Base-by-base conservation (phyloP, 1,284 basidiomycete genomes). In the Lentinula novae-zelandiae region DNA sequence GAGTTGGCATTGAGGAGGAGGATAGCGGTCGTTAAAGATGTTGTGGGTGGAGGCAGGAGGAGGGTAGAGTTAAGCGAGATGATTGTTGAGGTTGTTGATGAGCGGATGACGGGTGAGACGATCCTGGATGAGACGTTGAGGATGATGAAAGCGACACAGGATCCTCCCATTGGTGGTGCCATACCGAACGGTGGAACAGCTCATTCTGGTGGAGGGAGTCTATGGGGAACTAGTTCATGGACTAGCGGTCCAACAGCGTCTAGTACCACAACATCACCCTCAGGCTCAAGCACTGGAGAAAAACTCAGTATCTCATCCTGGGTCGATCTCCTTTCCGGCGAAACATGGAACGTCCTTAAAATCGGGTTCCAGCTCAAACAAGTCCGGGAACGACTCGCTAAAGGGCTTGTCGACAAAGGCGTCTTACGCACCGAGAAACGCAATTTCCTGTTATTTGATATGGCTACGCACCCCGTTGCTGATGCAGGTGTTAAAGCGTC, bases 331-430 rank as follows among this genome's bases (percentile, higher is more conserved):
- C 81, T 98, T 71, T 93, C 90, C 67, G 95, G 95, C 95, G 95
- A 98, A 78, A 98, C 95, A 57, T 98, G 95, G 95, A 97, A 98
- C 72, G 93, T 97, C 5, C 94, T 97, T 89, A 97, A 97, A 77
- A 97, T 97, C 61, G 95, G 95, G 33, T 98, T 95, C 76, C 95
- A 98, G 74, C 86, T 98, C 56, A 98, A 98, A 75, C 95, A 97
- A 76, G 95, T 98, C 51, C 89, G 95, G 59, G 95, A 98, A 75
- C 90, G 95, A 22, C 86, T 98, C 52, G 94, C 94, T n/a, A 98
- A 98, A 73, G 95, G 95, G 1, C 85, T 98, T 46, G 95, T 96
- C 58, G 95, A 98, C 81, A 98, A 98, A 76, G 95, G 95, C 67
- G 87, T 98, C 46, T 84, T 98, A n/a, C 89, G 95, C 53, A 98